A percentile compares a stretch with the other conserved stretches of the same genome.
Evolutionary conservation across 2,329 filamentous ascomycete species (phyloP).

Genomic region (Myriosclerotinia curreyana): DNA sequence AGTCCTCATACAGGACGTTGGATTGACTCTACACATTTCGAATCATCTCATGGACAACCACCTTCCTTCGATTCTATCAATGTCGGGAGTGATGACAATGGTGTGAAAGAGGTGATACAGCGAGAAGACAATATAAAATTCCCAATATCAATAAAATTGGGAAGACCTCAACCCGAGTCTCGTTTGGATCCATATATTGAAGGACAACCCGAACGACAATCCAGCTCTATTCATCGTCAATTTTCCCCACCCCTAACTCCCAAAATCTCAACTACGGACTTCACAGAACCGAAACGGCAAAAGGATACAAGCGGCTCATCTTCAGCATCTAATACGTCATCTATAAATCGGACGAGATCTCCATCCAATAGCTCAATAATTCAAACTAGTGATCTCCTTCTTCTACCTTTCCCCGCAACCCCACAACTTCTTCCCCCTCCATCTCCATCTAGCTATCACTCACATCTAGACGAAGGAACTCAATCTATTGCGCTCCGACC

Average conservation of each 20-base stretch:
- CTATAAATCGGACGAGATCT: conserved; percentile 1
- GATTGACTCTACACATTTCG: conserved; percentile 28
- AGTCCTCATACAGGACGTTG: conserved; percentile 32
- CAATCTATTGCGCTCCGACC: conserved; percentile 28
- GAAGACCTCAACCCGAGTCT: conserved; percentile 32
- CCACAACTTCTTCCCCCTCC: conserved; percentile 8
- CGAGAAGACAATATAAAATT: conserved; percentile 39
- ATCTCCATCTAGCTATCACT: conserved; percentile 5
- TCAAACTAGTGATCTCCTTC: conserved; percentile 18
- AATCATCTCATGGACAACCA: conserved; percentile 21
- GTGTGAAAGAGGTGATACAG: conserved; percentile 33
- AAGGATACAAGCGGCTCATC: conserved; percentile 4
- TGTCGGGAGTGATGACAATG: conserved; percentile 25
- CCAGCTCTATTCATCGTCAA: neutral
- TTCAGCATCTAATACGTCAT: conserved; percentile 13
- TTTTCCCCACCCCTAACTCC: conserved; percentile 1
- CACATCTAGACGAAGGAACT: conserved; percentile 21
- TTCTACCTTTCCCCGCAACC: neutral
- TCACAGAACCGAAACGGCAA: neutral
- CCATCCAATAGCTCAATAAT: conserved; percentile 17
- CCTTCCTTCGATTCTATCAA: conserved; percentile 32
- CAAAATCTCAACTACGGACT: neutral
- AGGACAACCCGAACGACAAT: neutral
- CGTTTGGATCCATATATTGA: conserved; percentile 11
- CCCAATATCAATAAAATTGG: conserved; percentile 35